Conservation (phyloP, 2,329 filamentous ascomycete genomes). For the Aspergillus pseudoterreus region DNA sequence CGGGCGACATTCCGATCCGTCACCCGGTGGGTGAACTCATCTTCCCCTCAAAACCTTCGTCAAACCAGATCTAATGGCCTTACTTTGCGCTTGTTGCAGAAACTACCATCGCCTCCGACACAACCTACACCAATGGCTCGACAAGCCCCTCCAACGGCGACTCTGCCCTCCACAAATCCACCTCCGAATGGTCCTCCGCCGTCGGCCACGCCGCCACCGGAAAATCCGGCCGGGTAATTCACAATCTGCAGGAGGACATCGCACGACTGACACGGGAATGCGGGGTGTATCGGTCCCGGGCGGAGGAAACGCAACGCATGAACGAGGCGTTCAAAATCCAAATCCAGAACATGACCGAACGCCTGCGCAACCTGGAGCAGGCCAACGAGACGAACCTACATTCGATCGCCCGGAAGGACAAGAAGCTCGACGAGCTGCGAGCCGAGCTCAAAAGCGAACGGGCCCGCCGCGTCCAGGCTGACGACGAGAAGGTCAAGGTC, state of each 20-base stretch:
- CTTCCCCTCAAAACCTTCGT: neutral
- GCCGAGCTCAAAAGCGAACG: conserved; percentile 41
- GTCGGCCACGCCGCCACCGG: conserved; percentile 48
- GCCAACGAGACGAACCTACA: conserved; percentile 46
- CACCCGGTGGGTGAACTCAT: conserved; percentile 21
- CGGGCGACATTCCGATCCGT: conserved; percentile 23
- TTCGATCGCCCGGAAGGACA: conserved; percentile 46
- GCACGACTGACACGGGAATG: conserved; percentile 47
- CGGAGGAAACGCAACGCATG: conserved; percentile 45
- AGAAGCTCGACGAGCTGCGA: conserved; percentile 46
- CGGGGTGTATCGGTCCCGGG: conserved; percentile 41
- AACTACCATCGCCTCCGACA: conserved; percentile 12
- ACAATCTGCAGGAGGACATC: conserved; percentile 49
- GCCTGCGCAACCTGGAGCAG: conserved; percentile 44
- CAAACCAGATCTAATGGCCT: neutral
- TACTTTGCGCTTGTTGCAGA: conserved; percentile 8
- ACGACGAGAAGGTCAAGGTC: conserved; percentile 35
- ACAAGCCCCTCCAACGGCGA: conserved; percentile 29
- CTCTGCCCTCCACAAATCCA: neutral
- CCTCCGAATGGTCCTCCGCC: conserved; percentile 44
- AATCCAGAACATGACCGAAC: conserved; percentile 43
- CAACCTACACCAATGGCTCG: conserved; percentile 29
- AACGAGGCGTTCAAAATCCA: conserved; percentile 46
- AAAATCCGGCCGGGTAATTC: conserved; percentile 50
- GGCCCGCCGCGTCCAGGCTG: conserved; percentile 37